Base-by-base conservation (phyloP, 129 eudicot species). In the Flaveria bidentis region DNA sequence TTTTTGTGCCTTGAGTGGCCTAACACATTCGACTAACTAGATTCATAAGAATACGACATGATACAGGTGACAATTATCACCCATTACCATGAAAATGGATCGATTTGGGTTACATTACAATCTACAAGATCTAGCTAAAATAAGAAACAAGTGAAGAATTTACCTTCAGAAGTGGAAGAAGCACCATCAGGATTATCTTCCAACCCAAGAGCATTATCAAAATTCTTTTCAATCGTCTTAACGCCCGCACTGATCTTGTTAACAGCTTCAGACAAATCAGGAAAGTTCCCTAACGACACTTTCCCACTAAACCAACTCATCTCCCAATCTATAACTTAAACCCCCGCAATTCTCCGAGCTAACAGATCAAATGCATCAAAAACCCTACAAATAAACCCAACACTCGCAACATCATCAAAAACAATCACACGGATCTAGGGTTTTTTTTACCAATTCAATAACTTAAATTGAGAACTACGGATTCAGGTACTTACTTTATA, bases 261-360 rank as follows among this genome's bases (percentile, higher is more conserved):
- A 79, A 94, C 98, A 9, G 98, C 98, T n/a, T 85, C 98, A 1
- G 98, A 84, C 0, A 94, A 82, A 87, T 94, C 98, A 20, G 96
- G 85, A 58, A 94, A 94, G 83, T 89, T 89, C 78, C 96, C 97
- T 77, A 94, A 76, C 3, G 91, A 84, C 55, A 94, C 93, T 81
- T 87, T 94, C 88, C 88, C 96, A 50, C 97, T 84, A 64, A 91
- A 94, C 98, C 98, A 94, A 74, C 90, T 88, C 98, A 94, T 94
- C 69, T 71, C 60, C 55, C 46, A 76, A 45, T 64, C 56, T 46
- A 57, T 67, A 76, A 57, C 17, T 55, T 62, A 49, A 12, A 75
- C 57, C 75, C 77, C 74, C n/a, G 71, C 78, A 57, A 55, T 50
- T 58, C 61, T 77, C 76, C 6, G 79, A 61, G 17, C 44, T 5